Percentiles rank a stretch among this genome's conserved stretches.
Evolutionary conservation across 2,329 filamentous ascomycete genomes (phyloP).

Genomic region (Stagonosporopsis chrysanthemi): DNA sequence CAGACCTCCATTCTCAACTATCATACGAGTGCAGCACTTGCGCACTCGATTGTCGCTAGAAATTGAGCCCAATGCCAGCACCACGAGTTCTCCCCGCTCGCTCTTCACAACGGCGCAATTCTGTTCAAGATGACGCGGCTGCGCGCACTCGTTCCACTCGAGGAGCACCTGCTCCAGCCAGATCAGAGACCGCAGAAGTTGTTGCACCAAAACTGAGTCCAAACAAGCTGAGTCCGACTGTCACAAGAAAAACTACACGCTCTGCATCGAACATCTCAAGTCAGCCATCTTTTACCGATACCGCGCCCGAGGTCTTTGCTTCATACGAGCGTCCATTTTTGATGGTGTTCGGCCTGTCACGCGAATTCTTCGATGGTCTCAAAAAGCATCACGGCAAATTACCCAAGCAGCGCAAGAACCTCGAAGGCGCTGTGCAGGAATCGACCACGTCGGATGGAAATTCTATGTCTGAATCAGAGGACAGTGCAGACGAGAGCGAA

Average conservation of each 20-base stretch:
- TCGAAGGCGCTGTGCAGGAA: conserved; percentile 23
- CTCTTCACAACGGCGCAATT: conserved; percentile 41
- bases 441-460: conserved; percentile 30
- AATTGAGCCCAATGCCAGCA: conserved; percentile 33
- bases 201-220: conserved; percentile 37
- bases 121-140: conserved; percentile 42
- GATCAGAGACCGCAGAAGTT: conserved; percentile 37
- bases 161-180: conserved; percentile 38
- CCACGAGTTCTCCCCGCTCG: conserved; percentile 38
- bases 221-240: conserved; percentile 34
- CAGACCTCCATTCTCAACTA: conserved; percentile 27
- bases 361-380: conserved; percentile 43
- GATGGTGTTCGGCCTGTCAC: conserved; percentile 45
- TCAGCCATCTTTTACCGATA: conserved; percentile 37
- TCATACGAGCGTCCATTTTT: conserved; percentile 44
- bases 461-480: conserved; percentile 29
- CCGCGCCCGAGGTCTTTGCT: conserved; percentile 39
- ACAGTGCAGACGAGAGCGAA: conserved; percentile 31
- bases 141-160: conserved; percentile 45
- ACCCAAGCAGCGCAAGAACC: conserved; percentile 32
- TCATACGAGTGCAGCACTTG: conserved; percentile 22
- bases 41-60: conserved; percentile 15
- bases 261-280: conserved; percentile 48
- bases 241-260: conserved; percentile 46
- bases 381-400: conserved; percentile 40